Evolutionary conservation across 2,329 filamentous ascomycete species (phyloP).

Genomic region (Phialocephala subalpina): DNA sequence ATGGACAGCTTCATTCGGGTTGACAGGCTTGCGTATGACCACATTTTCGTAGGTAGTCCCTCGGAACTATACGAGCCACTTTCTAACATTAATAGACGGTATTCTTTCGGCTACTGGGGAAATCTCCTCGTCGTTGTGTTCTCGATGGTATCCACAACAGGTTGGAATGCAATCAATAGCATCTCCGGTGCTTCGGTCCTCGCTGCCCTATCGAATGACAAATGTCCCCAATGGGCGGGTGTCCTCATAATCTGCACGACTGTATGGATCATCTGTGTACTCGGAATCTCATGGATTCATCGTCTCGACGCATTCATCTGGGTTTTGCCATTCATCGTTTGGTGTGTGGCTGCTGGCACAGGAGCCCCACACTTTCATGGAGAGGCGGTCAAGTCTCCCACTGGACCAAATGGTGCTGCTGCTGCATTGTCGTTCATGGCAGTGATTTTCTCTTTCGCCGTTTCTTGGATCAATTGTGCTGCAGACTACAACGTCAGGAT

Average conservation of each 20-base stretch:
- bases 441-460: slow-evolving; percentile 15
- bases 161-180: slow-evolving; percentile 21
- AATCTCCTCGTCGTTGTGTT: slow-evolving; percentile 43
- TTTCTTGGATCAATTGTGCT: slow-evolving; percentile 24
- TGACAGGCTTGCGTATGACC: slow-evolving; percentile 58
- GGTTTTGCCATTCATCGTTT: slow-evolving; percentile 45
- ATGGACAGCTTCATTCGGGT: slow-evolving; percentile 21
- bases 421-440: slow-evolving; percentile 24
- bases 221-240: slow-evolving; percentile 21
- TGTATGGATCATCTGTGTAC: slow-evolving; percentile 45
- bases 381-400: slow-evolving; percentile 16
- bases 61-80: background rate
- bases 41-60: slow-evolving; percentile 17
- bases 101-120: slow-evolving; percentile 59
- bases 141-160: slow-evolving; percentile 22
- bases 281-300: slow-evolving; percentile 50
- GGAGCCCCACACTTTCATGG: slow-evolving; percentile 35
- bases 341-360: slow-evolving; percentile 45
- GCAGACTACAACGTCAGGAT: slow-evolving; percentile 25
- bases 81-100: slow-evolving; percentile 52
- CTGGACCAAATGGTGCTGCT: slow-evolving; percentile 18
- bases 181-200: slow-evolving; percentile 21
- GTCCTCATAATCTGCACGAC: slow-evolving; percentile 18
- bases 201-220: slow-evolving; percentile 16
- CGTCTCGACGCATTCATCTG: slow-evolving; percentile 46